These are phyloP conservation scores for Ustilago esculenta DNA, from an alignment of 1,284 basidiomycete species.

Conservation along the genomic window DNA sequence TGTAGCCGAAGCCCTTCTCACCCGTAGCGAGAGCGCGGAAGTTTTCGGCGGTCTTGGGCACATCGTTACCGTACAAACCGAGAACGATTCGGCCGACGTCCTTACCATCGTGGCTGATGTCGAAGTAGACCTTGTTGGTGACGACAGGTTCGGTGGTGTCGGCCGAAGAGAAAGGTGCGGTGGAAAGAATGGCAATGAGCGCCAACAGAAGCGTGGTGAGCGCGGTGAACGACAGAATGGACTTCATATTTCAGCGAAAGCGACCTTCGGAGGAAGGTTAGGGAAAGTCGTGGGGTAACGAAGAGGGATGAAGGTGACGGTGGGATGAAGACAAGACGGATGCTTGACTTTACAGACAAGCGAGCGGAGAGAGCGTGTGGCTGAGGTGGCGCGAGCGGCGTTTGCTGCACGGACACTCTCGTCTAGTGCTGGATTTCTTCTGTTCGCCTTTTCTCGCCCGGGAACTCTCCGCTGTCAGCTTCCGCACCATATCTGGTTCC, in stretches of 20 bases:
- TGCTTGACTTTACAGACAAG: too few species aligned
- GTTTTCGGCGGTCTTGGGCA: slow-evolving; percentile 63
- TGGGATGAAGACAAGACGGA: background rate
- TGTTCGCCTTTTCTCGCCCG: too few species aligned
- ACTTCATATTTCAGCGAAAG: slow-evolving; percentile 14
- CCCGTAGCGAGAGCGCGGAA: slow-evolving; percentile 63
- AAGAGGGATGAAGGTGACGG: background rate
- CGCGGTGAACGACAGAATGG: slow-evolving; percentile 69
- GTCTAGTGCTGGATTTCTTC: too few species aligned
- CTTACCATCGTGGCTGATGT: slow-evolving; percentile 62
- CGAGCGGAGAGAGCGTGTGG: too few species aligned
- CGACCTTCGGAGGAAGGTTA: background rate
- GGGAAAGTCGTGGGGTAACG: background rate
- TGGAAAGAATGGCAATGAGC: slow-evolving; percentile 63
- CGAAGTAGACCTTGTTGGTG: slow-evolving; percentile 62
- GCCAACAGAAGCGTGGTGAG: slow-evolving; percentile 67
- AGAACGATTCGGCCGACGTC: slow-evolving; percentile 59
- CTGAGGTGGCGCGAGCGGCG: too few species aligned
- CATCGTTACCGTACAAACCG: slow-evolving; percentile 61
- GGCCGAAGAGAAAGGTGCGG: slow-evolving; percentile 66
- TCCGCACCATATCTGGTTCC: too few species aligned
- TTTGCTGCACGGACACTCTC: too few species aligned
- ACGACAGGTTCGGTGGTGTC: slow-evolving; percentile 34
- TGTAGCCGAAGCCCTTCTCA: slow-evolving; percentile 78
- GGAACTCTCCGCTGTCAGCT: too few species aligned